A percentile compares a stretch with the other conserved stretches of the same genome.
Evolutionary conservation across 2,329 filamentous ascomycete genomes (phyloP).

Genomic region (Rachicladosporium sp.): DNA sequence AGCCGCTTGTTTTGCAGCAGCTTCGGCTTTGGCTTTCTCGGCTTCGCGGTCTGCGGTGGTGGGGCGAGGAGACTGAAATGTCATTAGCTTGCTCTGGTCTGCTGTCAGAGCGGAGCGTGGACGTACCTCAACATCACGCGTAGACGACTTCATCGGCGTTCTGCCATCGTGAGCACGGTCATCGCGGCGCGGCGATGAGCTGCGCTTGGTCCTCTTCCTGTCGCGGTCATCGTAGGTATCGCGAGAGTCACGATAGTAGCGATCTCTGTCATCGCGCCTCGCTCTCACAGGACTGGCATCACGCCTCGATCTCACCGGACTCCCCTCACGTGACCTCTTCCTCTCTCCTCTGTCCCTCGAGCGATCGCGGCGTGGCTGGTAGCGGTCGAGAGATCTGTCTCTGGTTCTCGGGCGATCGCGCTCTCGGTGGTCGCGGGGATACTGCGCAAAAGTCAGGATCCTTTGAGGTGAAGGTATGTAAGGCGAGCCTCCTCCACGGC

Average conservation of each 20-base stretch:
- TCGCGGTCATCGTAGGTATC: constrained; percentile 12
- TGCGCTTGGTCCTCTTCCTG: constrained; percentile 11
- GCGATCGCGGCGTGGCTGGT: constrained; percentile 9
- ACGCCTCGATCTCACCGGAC: background rate
- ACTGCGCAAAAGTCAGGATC: background rate
- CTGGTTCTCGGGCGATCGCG: constrained; percentile 10
- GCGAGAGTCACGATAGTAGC: constrained; percentile 9
- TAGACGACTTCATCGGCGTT: constrained; percentile 28
- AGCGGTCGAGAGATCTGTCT: constrained; percentile 12
- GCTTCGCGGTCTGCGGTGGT: constrained; percentile 8
- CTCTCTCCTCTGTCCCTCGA: constrained; percentile 11
- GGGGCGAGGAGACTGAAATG: constrained; percentile 11
- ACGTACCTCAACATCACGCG: constrained; percentile 47
- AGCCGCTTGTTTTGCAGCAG: constrained; percentile 50
- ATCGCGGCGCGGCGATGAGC: constrained; percentile 9
- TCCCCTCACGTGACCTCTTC: constrained; percentile 8
- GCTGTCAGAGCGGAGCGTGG: background rate
- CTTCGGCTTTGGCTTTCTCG: constrained; percentile 8
- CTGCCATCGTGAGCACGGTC: constrained; percentile 27
- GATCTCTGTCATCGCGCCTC: constrained; percentile 8
- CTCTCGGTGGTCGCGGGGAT: constrained; percentile 3
- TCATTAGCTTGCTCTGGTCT: constrained; percentile 4
- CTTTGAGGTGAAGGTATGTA: background rate
- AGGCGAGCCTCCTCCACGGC: background rate
- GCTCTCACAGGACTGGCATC: constrained; percentile 12